phyloP scores from a whole-genome alignment of 352 stramenopile genomes.

The Phytophthora sojae region DNA sequence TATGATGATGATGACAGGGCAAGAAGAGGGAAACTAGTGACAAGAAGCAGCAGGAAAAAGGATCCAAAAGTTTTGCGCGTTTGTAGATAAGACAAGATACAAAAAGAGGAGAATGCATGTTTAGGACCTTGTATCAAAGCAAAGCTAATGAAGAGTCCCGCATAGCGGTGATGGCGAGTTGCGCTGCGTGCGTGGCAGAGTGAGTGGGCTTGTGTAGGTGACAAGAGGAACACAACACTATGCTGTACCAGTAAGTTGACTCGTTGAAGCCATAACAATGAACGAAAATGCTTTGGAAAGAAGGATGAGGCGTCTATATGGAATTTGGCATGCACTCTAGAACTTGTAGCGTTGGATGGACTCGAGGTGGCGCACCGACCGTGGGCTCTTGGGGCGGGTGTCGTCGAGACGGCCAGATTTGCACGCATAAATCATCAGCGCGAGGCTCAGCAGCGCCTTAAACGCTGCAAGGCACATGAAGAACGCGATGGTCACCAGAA shows the following conservation, averaged over 20 bases:
- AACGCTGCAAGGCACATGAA: constrained; percentile 83
- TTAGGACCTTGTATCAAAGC: constrained; percentile 65
- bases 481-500: constrained; percentile 61
- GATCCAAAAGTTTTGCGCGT: constrained; percentile 63
- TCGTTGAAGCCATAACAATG: constrained; percentile 27
- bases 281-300: constrained; percentile 40
- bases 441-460: constrained; percentile 80
- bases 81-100: constrained; percentile 72
- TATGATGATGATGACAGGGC: constrained; percentile 12
- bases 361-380: constrained; percentile 61
- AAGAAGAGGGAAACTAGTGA: constrained; percentile 27
- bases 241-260: constrained; percentile 77
- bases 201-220: constrained; percentile 14
- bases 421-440: constrained; percentile 82
- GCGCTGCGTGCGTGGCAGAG: constrained; percentile 17
- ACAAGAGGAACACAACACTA: constrained; percentile 44
- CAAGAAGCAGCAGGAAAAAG: constrained; percentile 28
- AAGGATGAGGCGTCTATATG: constrained; percentile 10
- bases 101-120: constrained; percentile 57
- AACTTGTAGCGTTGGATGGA: constrained; percentile 70
- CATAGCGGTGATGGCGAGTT: constrained; percentile 21
- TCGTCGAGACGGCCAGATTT: constrained; percentile 70
- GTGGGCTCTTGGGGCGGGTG: constrained; percentile 72
- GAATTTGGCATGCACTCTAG: background rate
- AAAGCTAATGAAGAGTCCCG: constrained; percentile 27